Evolutionary conservation across 352 stramenopile genomes (phyloP), one percentile per base, ranked within the genome.

Genomic region (Phytophthora vignae): DNA sequence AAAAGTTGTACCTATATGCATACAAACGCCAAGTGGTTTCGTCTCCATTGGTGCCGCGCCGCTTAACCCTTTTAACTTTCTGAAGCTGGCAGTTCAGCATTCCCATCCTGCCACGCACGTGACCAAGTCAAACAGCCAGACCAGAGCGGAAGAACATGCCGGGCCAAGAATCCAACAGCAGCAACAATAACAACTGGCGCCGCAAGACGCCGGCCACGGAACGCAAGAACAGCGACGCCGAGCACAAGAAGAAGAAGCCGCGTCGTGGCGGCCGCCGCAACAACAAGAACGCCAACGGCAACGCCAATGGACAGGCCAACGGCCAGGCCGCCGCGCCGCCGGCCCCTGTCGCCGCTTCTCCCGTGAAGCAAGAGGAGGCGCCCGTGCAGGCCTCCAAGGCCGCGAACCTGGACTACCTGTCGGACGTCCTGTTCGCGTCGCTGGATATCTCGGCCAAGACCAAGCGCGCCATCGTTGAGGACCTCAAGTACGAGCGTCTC

Each of bases 401-500:
- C 53, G 40, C 68, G 22, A 71, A 83, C 55, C 10, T 87, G 58
- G 79, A 84, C 67, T 81, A 90, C 72, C 69, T 91, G 25, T 90
- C 81, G 56, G 79, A 89, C 60, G 78, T 90, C 21, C 58, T 84
- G 44, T 90, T 90, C 54, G 60, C 77, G 38, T 83, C 81, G 55
- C 71, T 91, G 14, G 68, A 80, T 55, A 89, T 95, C 62, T 91
- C 83, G 11, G 64, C 65, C 54, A 71, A 85, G 71, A 90, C 74
- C 46, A 86, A 89, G 60, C 76, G 79, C 29, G 90, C 91, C 11
- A 91, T 96, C 42, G 73, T 92, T 11, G 79, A 97, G 60, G 85
- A 93, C 27, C 84, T 98, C 62, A 82, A 90, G 56, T 97, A 96
- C 60, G 81, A 94, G 67, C 79, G 77, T 17, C 94, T 98, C 73